phyloP scores from a whole-genome alignment of 179 eudicot species.

The Heliamphora pulchella region DNA sequence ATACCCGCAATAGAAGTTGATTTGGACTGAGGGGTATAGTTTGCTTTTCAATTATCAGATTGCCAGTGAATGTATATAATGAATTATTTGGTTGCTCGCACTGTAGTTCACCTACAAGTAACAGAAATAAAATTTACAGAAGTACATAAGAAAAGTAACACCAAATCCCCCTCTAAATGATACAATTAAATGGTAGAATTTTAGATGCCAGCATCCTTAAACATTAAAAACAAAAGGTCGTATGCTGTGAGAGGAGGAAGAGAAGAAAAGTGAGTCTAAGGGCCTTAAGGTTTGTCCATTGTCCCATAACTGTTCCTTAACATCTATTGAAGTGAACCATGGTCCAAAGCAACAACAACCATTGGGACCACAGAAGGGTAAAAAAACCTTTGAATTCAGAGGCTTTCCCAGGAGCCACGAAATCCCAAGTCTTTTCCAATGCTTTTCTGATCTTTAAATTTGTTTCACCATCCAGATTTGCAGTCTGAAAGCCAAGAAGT shows the following conservation, averaged over 20 bases:
- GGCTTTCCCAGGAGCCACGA: conserved; percentile 64
- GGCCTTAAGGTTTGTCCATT: not conserved
- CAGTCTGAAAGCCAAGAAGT: conserved; percentile 49
- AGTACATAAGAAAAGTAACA: not conserved
- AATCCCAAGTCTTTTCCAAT: conserved; percentile 96
- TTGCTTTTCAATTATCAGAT: conserved; percentile 79
- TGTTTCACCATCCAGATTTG: conserved; percentile 98
- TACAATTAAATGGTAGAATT: not conserved
- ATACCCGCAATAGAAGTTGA: conserved; percentile 86
- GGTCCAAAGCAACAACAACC: not conserved
- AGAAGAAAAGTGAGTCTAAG: not conserved
- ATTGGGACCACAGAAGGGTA: not conserved
- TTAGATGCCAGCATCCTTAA: not conserved
- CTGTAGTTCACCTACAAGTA: conserved; percentile 70
- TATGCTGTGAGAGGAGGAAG: not conserved
- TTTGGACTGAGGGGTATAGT: conserved; percentile 85
- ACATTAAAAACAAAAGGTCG: not conserved
- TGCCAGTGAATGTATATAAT: conserved; percentile 92
- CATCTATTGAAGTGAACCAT: conserved; percentile 2
- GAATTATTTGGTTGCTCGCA: conserved; percentile 99
- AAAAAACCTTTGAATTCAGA: conserved; percentile 80
- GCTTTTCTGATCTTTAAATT: conserved; percentile 98
- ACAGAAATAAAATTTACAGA: not conserved
- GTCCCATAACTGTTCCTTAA: not conserved
- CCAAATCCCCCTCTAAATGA: not conserved